Evolutionary conservation across 2,329 filamentous ascomycete genomes (phyloP), one percentile per base, ranked within the genome.

Genomic region (Pestalotiopsis sp.): DNA sequence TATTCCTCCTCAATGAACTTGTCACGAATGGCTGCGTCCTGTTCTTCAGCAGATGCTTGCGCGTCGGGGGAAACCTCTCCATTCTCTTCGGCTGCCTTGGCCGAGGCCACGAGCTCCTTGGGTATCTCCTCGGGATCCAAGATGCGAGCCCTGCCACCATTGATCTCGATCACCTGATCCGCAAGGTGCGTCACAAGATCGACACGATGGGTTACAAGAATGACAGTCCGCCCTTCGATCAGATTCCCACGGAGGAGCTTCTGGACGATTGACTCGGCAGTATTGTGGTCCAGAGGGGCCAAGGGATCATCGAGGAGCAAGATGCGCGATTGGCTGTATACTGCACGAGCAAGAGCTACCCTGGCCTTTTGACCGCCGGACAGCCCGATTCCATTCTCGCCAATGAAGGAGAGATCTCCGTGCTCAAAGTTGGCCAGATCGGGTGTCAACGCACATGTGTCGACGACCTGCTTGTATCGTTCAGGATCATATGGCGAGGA

Each of bases 1-100:
- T 90, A 84, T 76, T 96, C 93, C 39, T 95, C 92, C 74, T 94
- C 91, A 60, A 94, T 90, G 74, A 95, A 95, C 74, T 93, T 93
- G 39, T 92, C 90, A 0, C 91, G 90, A 13, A 90, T 81, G 0
- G 88, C 88, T 11, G 85, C 84, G 4, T 79, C 79, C 14, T 83
- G 80, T 20, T 84, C 79, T 20, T 83, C 81, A 5, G 84, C 78
- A 1, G 77, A 69, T 7, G 67, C 64, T 7, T 72, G 69, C 13
- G 76, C 70, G 6, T 79, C 73, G 0, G 81, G 78, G 9, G 31
- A 17, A 3, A 83, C 81, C 3, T 79, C 77, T 0, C 77, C 59
- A 1, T 67, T 52, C 2, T 75, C 76, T 0, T 73, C 71, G 1
- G 77, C 72, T 0, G 76, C 72, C 1, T 71, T 71, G n/a, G 71